phyloP scores from a whole-genome alignment of 345 rosid species.

The Populus nigra region DNA sequence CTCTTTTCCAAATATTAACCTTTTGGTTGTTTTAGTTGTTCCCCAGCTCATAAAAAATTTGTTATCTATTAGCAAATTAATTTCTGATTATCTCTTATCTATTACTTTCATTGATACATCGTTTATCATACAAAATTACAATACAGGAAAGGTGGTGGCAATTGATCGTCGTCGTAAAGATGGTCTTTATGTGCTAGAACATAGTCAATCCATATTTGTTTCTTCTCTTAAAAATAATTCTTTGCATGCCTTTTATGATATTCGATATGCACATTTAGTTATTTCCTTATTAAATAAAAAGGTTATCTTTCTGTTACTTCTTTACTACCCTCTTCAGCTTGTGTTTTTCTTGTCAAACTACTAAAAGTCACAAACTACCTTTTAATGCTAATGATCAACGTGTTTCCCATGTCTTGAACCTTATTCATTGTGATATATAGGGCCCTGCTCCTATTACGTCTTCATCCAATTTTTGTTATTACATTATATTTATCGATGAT shows the following conservation, averaged over 20 bases:
- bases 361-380: background rate
- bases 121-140: background rate
- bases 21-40: constrained; percentile 11
- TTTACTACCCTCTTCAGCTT: background rate
- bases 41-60: constrained; percentile 9
- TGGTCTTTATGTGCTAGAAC: background rate
- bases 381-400: too few relatives aligned
- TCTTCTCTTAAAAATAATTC: too few relatives aligned
- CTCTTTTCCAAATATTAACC: background rate
- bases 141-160: background rate
- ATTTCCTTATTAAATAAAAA: too few relatives aligned
- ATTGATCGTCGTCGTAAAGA: background rate
- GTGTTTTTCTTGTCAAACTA: background rate
- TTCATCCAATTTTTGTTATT: background rate
- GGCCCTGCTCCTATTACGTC: background rate
- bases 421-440: constrained; percentile 1
- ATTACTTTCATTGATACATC: background rate
- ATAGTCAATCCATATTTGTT: too few relatives aligned
- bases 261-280: too few relatives aligned
- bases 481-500: background rate
- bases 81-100: background rate
- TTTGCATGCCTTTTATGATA: too few relatives aligned
- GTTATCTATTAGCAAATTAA: constrained; percentile 17
- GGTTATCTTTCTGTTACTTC: too few relatives aligned
- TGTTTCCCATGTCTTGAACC: background rate